Evolutionary conservation across 2,329 filamentous ascomycete genomes (phyloP), one percentile per base, ranked within the genome.

Genomic region (Phaeosphaeria sp.): DNA sequence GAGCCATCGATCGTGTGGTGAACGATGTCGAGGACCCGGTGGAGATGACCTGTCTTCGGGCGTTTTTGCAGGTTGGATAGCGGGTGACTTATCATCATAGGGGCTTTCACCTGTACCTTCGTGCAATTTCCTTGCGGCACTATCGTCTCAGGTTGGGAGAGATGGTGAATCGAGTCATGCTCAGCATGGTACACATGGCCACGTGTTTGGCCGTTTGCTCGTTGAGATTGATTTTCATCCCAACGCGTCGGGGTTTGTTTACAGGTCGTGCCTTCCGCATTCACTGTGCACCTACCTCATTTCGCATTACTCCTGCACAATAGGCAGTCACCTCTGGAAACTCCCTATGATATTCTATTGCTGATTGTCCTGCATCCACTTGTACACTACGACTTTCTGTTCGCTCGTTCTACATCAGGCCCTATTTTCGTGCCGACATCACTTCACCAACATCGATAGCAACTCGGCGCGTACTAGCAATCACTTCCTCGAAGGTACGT

Each of bases 1-100:
- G 87, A 0, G 76, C 73, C 30, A 80, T 89, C 53, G 79, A 89
- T 71, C 80, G 87, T 1, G 85, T 85, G 17, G 84, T 89, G 1
- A 76, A 84, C 56, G 78, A 80, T 44, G 78, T 74, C 2, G 76
- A 76, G 21, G 86, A 89, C 64, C 74, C 75, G 21, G 77, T 77
- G 39, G 87, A 89, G 67, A 68, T 89, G n/a, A 76, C 78, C 27
- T 82, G 80, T 65, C 74, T 89, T 39, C 79, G 83, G 39, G 73
- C 72, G 17, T 79, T 79, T 55, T 61, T 79, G 53, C 51, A 30
- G 20, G 33, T 48, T 8, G 39, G 7, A 22, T 60, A 39, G 15
- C n/a, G 33, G 17, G 42, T 9, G 20, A 22, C 13, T 18, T 24
- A 9, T 15, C 18, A 24, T 30, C 2, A 22, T 22, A 17, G 22